Evolutionary conservation across 2,329 filamentous ascomycete species (phyloP), one percentile per base, ranked within the genome.

Genomic region (Cytospora piceae): DNA sequence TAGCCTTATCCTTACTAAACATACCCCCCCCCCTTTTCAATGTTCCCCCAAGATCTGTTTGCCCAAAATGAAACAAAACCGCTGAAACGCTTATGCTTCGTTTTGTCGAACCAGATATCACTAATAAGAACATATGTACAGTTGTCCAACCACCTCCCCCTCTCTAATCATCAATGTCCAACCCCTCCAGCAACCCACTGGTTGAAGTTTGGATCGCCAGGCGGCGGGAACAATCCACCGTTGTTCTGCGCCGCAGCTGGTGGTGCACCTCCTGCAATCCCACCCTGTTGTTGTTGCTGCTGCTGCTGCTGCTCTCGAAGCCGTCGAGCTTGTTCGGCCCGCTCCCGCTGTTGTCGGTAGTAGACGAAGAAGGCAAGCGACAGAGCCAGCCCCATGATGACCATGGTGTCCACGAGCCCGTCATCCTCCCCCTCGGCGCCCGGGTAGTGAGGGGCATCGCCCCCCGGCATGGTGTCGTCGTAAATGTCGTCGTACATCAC

Each of bases 301-400:
- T 34, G 64, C 64, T 71, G 72, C 67, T 71, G 66, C 59, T 70
- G 69, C 61, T 73, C 70, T 66, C 70, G 70, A 61, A 69, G 70
- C 57, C 69, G 70, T 62, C 70, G 69, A 32, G 70, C 69, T 51
- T 74, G 74, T 69, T 80, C 78, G 34, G 80, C 82, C 70, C 89
- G 81, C 73, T 92, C 90, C 67, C 87, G 81, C 73, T 87, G 88
- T 69, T 92, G 89, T 24, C 92, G 83, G 75, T 95, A 94, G 77
- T 93, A 96, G 20, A 98, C 83, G 37, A 98, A 80, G 61, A 91
- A 86, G 0, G 91, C 87, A 62, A 98, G 82, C 0, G 88, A 87
- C 17, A 88, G 87, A 0, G 91, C 89, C 17, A 98, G 80, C 1
- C 86, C 89, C 17, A 97, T 82, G 68, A 99, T 96, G 54, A 96